Percentiles rank a stretch among this genome's conserved stretches.
Evolutionary conservation across 257 asterid genomes (phyloP).

Genomic region (Nemophila menziesii): DNA sequence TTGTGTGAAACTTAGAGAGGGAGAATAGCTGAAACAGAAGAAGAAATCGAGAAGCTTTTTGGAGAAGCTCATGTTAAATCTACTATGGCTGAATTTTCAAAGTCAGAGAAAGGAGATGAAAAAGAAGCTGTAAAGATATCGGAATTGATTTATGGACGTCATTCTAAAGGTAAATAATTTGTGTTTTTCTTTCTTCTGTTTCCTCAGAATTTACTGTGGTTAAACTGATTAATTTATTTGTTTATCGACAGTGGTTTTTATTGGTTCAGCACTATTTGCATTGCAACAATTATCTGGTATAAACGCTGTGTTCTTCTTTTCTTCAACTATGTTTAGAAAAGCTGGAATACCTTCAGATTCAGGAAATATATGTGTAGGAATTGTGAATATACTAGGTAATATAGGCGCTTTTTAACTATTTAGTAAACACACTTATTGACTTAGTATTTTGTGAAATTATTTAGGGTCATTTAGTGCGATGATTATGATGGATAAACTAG

Average conservation of each 20-base stretch:
- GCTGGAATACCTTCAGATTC: constrained; percentile 81
- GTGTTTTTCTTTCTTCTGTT: background rate
- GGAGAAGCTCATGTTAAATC: constrained; percentile 71
- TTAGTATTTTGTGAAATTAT: constrained; percentile 8
- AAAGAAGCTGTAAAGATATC: constrained; percentile 40
- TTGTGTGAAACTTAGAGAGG: constrained; percentile 37
- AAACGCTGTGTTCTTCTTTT: constrained; percentile 90
- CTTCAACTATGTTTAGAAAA: constrained; percentile 72
- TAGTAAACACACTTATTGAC: background rate
- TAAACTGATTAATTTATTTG: constrained; percentile 2
- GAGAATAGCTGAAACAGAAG: constrained; percentile 64
- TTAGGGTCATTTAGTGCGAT: constrained; percentile 73
- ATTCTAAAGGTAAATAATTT: constrained; percentile 41
- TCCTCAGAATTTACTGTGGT: background rate
- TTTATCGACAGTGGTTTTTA: constrained; percentile 62
- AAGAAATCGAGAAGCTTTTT: constrained; percentile 63
- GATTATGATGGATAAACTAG: constrained; percentile 87
- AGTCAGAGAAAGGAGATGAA: constrained; percentile 64
- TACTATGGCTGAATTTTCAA: constrained; percentile 61
- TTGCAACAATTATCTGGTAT: constrained; percentile 92
- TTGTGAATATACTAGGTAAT: constrained; percentile 67
- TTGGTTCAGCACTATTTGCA: constrained; percentile 73
- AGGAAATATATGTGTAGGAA: constrained; percentile 71
- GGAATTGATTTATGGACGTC: constrained; percentile 58
- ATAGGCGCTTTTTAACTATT: background rate